Conservation (phyloP, 2,329 filamentous ascomycete genomes). For the Fusarium staphyleae region DNA sequence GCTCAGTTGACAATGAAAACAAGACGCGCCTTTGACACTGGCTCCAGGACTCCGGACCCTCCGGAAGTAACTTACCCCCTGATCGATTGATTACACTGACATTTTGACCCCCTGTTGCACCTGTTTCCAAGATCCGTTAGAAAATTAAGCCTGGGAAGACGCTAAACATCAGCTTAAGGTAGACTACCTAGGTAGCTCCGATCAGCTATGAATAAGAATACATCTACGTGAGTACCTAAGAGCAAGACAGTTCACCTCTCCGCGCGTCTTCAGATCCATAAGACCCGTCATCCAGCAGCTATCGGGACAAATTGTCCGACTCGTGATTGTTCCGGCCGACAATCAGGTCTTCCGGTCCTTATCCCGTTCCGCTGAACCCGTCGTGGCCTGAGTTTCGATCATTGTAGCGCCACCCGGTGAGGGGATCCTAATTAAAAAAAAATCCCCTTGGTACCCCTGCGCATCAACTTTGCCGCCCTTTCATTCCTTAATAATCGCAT, state of each 20-base stretch:
- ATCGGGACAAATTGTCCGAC: slow-evolving; percentile 26
- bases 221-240: neutral
- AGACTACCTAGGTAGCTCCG: slow-evolving; percentile 9
- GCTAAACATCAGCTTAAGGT: slow-evolving; percentile 11
- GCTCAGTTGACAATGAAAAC: neutral
- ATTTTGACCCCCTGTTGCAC: neutral
- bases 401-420: slow-evolving; percentile 41
- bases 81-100: slow-evolving; percentile 20
- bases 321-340: slow-evolving; percentile 22
- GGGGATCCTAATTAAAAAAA: slow-evolving; percentile 45
- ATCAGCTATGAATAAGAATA: neutral
- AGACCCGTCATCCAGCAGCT: slow-evolving; percentile 13
- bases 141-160: slow-evolving; percentile 6
- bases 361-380: slow-evolving; percentile 16
- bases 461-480: slow-evolving; percentile 31
- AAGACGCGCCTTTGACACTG: neutral
- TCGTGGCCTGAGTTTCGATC: slow-evolving; percentile 40
- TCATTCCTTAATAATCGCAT: slow-evolving; percentile 5
- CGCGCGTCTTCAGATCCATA: slow-evolving; percentile 1
- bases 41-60: slow-evolving; percentile 3
- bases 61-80: slow-evolving; percentile 18
- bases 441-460: slow-evolving; percentile 38
- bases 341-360: slow-evolving; percentile 14
- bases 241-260: neutral
- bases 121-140: slow-evolving; percentile 18